Conservation (phyloP, 2,329 filamentous ascomycete genomes). For the Scopulariopsis brevicaulis region DNA sequence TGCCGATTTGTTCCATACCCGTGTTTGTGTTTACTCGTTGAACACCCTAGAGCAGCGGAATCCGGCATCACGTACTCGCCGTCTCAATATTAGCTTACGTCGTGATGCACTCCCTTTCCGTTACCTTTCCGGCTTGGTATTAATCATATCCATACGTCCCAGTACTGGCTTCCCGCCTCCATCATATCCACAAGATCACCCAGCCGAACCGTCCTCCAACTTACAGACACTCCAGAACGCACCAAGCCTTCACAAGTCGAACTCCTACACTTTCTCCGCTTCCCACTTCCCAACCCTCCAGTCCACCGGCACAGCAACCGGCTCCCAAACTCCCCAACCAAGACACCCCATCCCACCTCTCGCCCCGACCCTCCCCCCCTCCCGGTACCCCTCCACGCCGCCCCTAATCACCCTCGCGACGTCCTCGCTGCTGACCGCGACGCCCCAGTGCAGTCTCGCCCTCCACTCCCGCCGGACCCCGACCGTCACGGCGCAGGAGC, state of each 20-base stretch:
- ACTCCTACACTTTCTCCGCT: not conserved
- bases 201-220: not conserved
- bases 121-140: too few relatives aligned
- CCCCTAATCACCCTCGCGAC: not conserved
- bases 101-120: too few relatives aligned
- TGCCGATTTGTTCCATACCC: too few relatives aligned
- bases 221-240: not conserved
- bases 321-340: not conserved
- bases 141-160: too few relatives aligned
- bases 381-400: not conserved
- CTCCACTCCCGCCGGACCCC: not conserved
- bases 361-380: not conserved
- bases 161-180: too few relatives aligned
- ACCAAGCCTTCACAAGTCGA: not conserved
- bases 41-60: too few relatives aligned
- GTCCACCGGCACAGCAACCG: not conserved
- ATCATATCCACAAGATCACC: too few relatives aligned
- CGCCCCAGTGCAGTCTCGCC: not conserved
- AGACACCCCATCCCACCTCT: not conserved
- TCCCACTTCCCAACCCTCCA: not conserved
- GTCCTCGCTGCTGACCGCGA: slow-evolving; percentile 1
- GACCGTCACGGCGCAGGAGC: not conserved
- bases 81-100: too few relatives aligned
- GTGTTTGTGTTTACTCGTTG: too few relatives aligned
- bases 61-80: too few relatives aligned